Evolutionary conservation across 805 yeast genomes (phyloP).

Genomic region (Myxozyma sirexii): DNA sequence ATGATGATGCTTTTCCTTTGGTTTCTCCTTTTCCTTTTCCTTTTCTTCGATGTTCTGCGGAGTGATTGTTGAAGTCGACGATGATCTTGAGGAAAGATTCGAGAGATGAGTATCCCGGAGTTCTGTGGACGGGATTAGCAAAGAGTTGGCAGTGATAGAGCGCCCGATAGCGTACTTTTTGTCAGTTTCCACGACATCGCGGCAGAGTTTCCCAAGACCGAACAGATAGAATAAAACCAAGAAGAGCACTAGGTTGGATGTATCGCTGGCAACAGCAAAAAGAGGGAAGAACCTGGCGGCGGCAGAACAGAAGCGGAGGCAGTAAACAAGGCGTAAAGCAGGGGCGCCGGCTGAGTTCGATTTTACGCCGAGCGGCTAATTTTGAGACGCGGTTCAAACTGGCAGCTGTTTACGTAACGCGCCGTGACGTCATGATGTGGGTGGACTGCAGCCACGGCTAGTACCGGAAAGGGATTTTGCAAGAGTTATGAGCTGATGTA

Average conservation of each 20-base stretch:
- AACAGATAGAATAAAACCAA: neutral
- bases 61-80: constrained; percentile 33
- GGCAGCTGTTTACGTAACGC: neutral
- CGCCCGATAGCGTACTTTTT: constrained; percentile 42
- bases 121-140: constrained; percentile 35
- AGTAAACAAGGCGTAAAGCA: neutral
- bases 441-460: too few species aligned
- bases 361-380: neutral
- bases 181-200: constrained; percentile 49
- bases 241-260: too few species aligned
- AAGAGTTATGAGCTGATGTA: too few species aligned
- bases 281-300: too few species aligned
- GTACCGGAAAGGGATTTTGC: too few species aligned
- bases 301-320: too few species aligned
- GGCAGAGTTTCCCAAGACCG: neutral
- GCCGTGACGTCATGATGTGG: too few species aligned
- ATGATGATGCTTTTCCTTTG: constrained; percentile 22
- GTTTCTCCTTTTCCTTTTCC: constrained; percentile 6
- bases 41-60: constrained; percentile 20
- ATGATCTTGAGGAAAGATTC: constrained; percentile 36
- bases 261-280: too few species aligned
- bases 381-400: neutral
- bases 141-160: neutral
- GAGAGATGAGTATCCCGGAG: constrained; percentile 48
- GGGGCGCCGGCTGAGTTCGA: neutral